Evolutionary conservation across 192 early-diverging fungal genomes (phyloP).

Genomic region (Dissophora ornata): DNA sequence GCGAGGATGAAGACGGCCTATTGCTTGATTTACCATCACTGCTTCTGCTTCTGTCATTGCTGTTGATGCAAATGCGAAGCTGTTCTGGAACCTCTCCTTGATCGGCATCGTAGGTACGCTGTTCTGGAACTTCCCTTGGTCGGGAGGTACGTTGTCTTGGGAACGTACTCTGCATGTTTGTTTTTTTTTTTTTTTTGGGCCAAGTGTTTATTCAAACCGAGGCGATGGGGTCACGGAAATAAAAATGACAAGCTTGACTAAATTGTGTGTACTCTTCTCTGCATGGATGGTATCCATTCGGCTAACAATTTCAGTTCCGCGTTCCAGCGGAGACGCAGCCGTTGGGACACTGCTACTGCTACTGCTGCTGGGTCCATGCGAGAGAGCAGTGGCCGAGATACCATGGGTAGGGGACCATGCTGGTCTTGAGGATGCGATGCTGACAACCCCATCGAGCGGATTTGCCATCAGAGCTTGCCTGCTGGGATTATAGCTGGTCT

Average conservation of each 20-base stretch:
- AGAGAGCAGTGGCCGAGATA: not conserved
- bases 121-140: conserved; percentile 12
- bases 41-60: not conserved
- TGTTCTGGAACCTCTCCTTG: conserved; percentile 10
- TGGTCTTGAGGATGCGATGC: conserved; percentile 5
- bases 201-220: too few species aligned
- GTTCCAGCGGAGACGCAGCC: conserved; percentile 33
- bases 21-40: not conserved
- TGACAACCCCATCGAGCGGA: conserved; percentile 26
- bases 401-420: conserved; percentile 10
- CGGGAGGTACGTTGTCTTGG: conserved; percentile 21
- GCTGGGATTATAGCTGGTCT: not conserved
- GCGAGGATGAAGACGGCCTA: not conserved
- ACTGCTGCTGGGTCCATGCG: not conserved
- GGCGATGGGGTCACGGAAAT: too few species aligned
- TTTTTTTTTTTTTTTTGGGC: too few species aligned
- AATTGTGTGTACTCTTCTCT: too few species aligned
- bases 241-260: too few species aligned
- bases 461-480: conserved; percentile 1
- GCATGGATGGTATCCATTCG: conserved; percentile 32
- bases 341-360: not conserved
- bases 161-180: conserved; percentile 37
- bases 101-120: conserved; percentile 13
- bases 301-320: conserved; percentile 26
- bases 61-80: not conserved